Evolutionary conservation across 2,329 filamentous ascomycete genomes (phyloP).

Genomic region (Diaporthe destruens): DNA sequence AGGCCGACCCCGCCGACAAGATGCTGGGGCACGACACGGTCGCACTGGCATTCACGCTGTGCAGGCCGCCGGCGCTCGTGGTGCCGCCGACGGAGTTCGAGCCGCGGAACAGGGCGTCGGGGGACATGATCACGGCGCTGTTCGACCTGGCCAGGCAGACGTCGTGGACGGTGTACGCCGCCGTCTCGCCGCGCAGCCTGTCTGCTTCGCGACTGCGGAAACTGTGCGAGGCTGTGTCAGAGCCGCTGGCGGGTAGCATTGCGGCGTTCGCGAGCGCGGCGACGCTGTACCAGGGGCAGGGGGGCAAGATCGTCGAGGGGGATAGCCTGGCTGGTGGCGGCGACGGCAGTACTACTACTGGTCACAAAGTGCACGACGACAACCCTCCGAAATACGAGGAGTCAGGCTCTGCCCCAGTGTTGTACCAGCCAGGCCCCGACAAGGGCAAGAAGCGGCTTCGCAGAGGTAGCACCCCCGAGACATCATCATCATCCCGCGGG

Average conservation of each 20-base stretch:
- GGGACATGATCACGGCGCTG: constrained; percentile 7
- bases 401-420: constrained; percentile 6
- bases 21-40: constrained; percentile 29
- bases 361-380: constrained; percentile 21
- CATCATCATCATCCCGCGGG: too few species aligned
- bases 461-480: background rate
- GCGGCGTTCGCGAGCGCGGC: constrained; percentile 14
- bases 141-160: constrained; percentile 19
- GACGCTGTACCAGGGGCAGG: constrained; percentile 34
- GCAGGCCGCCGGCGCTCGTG: constrained; percentile 25
- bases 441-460: constrained; percentile 36
- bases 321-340: background rate
- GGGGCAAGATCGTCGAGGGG: constrained; percentile 28
- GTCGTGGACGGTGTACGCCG: constrained; percentile 19
- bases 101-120: constrained; percentile 13
- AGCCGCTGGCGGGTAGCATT: constrained; percentile 11
- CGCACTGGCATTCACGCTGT: constrained; percentile 12
- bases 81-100: constrained; percentile 6
- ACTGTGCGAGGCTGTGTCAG: constrained; percentile 28
- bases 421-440: background rate
- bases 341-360: background rate
- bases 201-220: constrained; percentile 14
- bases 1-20: constrained; percentile 13
- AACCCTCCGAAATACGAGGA: constrained; percentile 30
- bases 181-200: constrained; percentile 1